phyloP scores from a whole-genome alignment of 768 basidiomycete genomes.

The Grammothele lineata region DNA sequence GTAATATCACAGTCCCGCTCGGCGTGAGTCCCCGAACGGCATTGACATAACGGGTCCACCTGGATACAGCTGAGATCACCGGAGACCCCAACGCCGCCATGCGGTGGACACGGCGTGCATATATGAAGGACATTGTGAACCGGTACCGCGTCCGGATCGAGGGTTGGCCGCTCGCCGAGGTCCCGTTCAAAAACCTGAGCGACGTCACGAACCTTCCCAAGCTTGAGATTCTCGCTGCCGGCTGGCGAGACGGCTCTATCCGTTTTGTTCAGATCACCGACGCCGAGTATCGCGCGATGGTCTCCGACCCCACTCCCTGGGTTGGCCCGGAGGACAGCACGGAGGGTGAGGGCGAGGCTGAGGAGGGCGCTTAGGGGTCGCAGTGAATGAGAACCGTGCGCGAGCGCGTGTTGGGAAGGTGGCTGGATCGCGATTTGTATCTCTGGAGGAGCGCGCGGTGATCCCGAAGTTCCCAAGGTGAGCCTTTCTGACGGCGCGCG shows the following conservation, averaged over 20 bases:
- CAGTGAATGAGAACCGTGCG: too few species aligned
- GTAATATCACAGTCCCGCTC: not conserved
- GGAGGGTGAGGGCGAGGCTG: not conserved
- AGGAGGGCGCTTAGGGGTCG: too few species aligned
- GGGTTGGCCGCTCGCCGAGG: slow-evolving; percentile 24
- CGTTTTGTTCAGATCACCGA: slow-evolving; percentile 21
- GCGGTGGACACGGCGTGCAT: slow-evolving; percentile 20
- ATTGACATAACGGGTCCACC: not conserved
- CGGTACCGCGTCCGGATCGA: slow-evolving; percentile 26
- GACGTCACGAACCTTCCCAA: slow-evolving; percentile 25
- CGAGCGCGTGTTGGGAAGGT: too few species aligned
- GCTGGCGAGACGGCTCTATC: slow-evolving; percentile 21
- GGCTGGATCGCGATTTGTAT: too few species aligned
- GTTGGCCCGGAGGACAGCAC: slow-evolving; percentile 1
- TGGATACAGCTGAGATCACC: slow-evolving; percentile 21
- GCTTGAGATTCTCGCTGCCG: slow-evolving; percentile 23
- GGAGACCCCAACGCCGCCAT: slow-evolving; percentile 22
- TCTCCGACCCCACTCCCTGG: slow-evolving; percentile 8
- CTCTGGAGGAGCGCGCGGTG: too few species aligned
- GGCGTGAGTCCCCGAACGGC: not conserved
- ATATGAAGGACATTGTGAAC: slow-evolving; percentile 24
- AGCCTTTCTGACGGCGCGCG: too few species aligned
- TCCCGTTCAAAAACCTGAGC: slow-evolving; percentile 27
- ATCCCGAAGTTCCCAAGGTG: too few species aligned
- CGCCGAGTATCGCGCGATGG: slow-evolving; percentile 17